Evolutionary conservation across 73 alveolate genomes (phyloP).

Genomic region (Paramecium caudatum): DNA sequence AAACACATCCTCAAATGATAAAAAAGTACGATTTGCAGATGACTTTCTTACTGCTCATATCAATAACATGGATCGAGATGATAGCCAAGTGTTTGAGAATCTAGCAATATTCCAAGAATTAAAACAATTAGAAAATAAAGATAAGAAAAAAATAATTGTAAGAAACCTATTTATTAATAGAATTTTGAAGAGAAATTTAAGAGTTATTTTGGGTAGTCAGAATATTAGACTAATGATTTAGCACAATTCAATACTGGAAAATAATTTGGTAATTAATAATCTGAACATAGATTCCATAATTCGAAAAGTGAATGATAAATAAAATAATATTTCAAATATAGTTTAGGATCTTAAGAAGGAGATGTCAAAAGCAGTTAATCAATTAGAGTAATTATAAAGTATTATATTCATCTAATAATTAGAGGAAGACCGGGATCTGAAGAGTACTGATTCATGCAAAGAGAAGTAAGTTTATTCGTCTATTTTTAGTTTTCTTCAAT

Average conservation of each 20-base stretch:
- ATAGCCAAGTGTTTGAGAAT: conserved; percentile 69
- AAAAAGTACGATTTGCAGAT: conserved; percentile 74
- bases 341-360: conserved; percentile 75
- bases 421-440: conserved; percentile 62
- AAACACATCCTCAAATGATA: conserved; percentile 47
- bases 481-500: conserved; percentile 47
- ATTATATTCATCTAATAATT: background rate
- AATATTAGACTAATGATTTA: conserved; percentile 61
- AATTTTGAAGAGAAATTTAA: conserved; percentile 67
- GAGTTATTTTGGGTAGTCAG: conserved; percentile 35
- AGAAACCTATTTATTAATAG: background rate
- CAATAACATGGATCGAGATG: conserved; percentile 68
- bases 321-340: conserved; percentile 64
- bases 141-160: conserved; percentile 61
- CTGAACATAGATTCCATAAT: conserved; percentile 70
- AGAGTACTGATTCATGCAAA: conserved; percentile 55
- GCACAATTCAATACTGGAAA: conserved; percentile 41
- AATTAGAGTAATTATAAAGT: conserved; percentile 67
- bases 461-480: conserved; percentile 55
- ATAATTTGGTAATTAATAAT: background rate
- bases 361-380: conserved; percentile 74
- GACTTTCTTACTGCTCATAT: conserved; percentile 58
- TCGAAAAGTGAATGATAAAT: conserved; percentile 70
- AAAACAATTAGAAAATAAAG: conserved; percentile 70
- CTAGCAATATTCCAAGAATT: conserved; percentile 73